A percentile compares a stretch with the other conserved stretches of the same genome.
Evolutionary conservation across 2,329 filamentous ascomycete species (phyloP).

Genomic region (Colletotrichum tropicale): DNA sequence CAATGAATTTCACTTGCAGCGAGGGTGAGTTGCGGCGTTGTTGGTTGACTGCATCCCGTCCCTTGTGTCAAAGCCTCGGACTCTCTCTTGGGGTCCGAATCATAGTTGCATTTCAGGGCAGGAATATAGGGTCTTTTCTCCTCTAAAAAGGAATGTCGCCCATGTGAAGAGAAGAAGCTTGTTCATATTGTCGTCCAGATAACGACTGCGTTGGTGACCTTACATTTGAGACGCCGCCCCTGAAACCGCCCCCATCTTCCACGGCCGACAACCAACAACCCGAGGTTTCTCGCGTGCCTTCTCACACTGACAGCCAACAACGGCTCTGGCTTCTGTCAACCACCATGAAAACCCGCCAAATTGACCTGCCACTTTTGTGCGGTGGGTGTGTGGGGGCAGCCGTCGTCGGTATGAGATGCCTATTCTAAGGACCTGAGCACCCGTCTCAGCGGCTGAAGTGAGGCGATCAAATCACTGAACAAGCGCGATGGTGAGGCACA

Average conservation of each 20-base stretch:
- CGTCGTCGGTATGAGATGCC: background rate
- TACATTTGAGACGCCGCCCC: background rate
- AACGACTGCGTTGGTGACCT: background rate
- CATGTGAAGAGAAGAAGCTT: background rate
- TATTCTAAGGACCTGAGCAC: background rate
- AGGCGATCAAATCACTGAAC: background rate
- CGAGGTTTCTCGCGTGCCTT: background rate
- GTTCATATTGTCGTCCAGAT: background rate
- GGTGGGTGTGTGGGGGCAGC: background rate
- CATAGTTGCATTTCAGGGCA: background rate
- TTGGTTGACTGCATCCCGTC: background rate
- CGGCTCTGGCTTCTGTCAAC: background rate
- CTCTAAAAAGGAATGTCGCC: background rate
- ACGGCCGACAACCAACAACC: background rate
- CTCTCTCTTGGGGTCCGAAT: background rate
- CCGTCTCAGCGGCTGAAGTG: background rate
- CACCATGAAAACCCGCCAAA: background rate
- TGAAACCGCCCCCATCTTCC: background rate
- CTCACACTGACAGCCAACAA: background rate
- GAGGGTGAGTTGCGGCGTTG: background rate
- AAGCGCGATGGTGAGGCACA: background rate
- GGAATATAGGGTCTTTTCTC: background rate
- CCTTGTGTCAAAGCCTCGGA: background rate
- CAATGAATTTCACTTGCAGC: background rate
- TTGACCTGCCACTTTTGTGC: background rate